These are phyloP conservation scores for Alternaria dauci DNA, from an alignment of 2,329 filamentous ascomycete genomes.

Conservation along the genomic window DNA sequence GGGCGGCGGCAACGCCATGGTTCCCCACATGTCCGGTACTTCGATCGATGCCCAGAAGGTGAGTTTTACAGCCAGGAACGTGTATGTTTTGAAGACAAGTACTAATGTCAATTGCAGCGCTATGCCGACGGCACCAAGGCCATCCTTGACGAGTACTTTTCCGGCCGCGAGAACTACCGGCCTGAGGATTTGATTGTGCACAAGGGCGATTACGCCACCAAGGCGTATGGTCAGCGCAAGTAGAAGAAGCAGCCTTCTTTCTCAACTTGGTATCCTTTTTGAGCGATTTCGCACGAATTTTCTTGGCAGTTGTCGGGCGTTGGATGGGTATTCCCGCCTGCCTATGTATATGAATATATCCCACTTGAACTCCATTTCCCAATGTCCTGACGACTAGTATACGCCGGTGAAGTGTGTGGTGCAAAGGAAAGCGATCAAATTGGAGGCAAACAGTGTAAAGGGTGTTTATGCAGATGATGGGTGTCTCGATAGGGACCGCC, in stretches of 20 bases:
- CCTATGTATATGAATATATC: slow-evolving; percentile 37
- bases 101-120: slow-evolving; percentile 35
- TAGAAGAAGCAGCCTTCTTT: slow-evolving; percentile 50
- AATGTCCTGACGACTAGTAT: not conserved
- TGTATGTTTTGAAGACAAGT: not conserved
- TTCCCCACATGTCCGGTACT: slow-evolving; percentile 98
- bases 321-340: slow-evolving; percentile 28
- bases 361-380: slow-evolving; percentile 22
- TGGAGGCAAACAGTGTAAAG: not conserved
- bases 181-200: slow-evolving; percentile 90
- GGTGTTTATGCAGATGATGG: slow-evolving; percentile 9
- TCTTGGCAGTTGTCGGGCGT: slow-evolving; percentile 21
- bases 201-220: slow-evolving; percentile 91
- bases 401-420: slow-evolving; percentile 2
- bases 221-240: slow-evolving; percentile 82
- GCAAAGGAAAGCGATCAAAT: not conserved
- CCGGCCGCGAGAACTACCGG: slow-evolving; percentile 85
- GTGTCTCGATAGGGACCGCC: slow-evolving; percentile 29
- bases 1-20: slow-evolving; percentile 98
- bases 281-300: slow-evolving; percentile 31
- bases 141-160: slow-evolving; percentile 92
- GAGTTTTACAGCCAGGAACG: slow-evolving; percentile 8
- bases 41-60: slow-evolving; percentile 93
- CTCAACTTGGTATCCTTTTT: slow-evolving; percentile 14
- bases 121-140: slow-evolving; percentile 88